Percentiles rank a stretch among this genome's conserved stretches.
phyloP scores from a whole-genome alignment of 805 yeast species.

The Sporopachydermia lactativora region DNA sequence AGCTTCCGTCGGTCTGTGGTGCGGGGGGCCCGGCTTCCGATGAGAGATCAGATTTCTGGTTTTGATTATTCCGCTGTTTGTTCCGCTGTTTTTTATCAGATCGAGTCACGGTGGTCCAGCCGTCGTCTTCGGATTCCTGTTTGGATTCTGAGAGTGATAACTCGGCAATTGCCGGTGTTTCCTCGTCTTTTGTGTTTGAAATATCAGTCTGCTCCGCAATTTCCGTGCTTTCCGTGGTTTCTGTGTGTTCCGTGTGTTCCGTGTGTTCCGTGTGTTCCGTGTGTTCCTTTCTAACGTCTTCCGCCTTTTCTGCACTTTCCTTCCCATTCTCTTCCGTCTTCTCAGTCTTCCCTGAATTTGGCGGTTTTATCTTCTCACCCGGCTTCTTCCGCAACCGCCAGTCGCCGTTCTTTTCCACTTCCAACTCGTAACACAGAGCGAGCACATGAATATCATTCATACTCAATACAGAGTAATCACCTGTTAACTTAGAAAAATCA shows the following conservation, averaged over 20 bases:
- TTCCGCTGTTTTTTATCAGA: no score
- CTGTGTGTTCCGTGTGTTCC: conserved; percentile 6
- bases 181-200: not conserved
- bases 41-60: no score
- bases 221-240: not conserved
- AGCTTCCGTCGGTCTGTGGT: conserved; percentile 1
- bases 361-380: conserved; percentile 37
- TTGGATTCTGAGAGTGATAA: not conserved
- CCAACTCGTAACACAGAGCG: conserved; percentile 84
- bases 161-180: not conserved
- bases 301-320: no score
- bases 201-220: not conserved
- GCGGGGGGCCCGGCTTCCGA: no score
- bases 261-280: not conserved
- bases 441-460: conserved; percentile 85
- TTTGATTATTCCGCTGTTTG: not conserved
- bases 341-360: conserved; percentile 8
- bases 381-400: conserved; percentile 61
- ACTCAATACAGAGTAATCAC: conserved; percentile 81
- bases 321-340: conserved; percentile 6
- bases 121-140: conserved; percentile 3
- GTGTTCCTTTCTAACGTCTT: conserved; percentile 7
- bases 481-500: conserved; percentile 74
- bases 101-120: not conserved
- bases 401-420: conserved; percentile 58